Percentiles rank a stretch among this genome's conserved stretches.
Conservation (phyloP, 306 rosid genomes). For the Ziziphus jujuba region DNA sequence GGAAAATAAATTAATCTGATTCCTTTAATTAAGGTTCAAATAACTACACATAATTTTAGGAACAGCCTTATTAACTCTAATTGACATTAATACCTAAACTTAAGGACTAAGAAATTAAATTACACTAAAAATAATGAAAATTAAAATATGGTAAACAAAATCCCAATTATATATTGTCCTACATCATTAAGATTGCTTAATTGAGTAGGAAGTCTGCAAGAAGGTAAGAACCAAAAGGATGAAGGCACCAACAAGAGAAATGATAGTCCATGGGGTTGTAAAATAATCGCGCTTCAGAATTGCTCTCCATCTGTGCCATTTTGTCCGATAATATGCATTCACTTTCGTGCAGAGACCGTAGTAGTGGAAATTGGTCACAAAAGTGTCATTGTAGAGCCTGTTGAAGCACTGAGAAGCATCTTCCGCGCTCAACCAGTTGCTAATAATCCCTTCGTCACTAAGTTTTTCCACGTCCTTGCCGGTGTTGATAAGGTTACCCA, state of each 20-base stretch:
- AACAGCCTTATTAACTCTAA: too few relatives aligned
- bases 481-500: conserved; percentile 23
- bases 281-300: conserved; percentile 18
- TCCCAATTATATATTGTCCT: too few relatives aligned
- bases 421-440: conserved; percentile 4
- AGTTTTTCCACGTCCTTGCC: conserved; percentile 4
- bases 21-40: too few relatives aligned
- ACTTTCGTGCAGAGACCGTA: fast-evolving
- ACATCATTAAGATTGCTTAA: not conserved
- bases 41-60: too few relatives aligned
- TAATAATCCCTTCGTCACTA: not conserved
- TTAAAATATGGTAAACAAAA: too few relatives aligned
- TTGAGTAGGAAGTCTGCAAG: conserved; percentile 19
- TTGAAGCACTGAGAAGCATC: conserved; percentile 16
- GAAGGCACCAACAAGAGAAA: conserved; percentile 1
- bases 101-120: too few relatives aligned
- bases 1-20: too few relatives aligned
- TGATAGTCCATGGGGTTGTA: conserved; percentile 20
- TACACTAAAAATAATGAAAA: too few relatives aligned
- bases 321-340: fast-evolving
- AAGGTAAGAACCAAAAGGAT: conserved; percentile 17
- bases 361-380: not conserved
- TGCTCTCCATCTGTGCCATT: too few relatives aligned
- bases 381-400: conserved; percentile 16
- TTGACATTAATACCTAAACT: too few relatives aligned